A percentile compares a stretch with the other conserved stretches of the same genome.
phyloP scores from a whole-genome alignment of 192 early-diverging fungal species.

The Coemansia sp. region DNA sequence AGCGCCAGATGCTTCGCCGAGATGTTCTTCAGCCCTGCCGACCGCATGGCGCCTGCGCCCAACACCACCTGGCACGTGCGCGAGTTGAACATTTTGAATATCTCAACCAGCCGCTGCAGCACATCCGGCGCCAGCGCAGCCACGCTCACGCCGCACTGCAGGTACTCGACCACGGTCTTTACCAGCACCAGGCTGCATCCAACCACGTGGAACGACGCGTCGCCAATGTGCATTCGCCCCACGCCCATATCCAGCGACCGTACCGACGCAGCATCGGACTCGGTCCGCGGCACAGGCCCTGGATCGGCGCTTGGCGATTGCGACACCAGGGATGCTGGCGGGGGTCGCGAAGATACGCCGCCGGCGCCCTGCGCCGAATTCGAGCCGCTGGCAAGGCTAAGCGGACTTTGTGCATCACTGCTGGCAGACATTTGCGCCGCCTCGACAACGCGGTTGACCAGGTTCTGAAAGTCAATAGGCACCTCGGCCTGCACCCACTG shows the following conservation, averaged over 20 bases:
- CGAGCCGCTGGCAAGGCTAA: neutral
- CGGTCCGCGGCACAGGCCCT: constrained; percentile 6
- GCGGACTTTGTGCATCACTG: neutral
- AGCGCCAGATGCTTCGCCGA: constrained; percentile 95
- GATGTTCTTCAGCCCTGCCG: constrained; percentile 97
- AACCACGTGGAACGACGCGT: constrained; percentile 81
- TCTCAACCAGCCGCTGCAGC: constrained; percentile 83
- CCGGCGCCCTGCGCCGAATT: neutral
- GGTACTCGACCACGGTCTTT: constrained; percentile 90
- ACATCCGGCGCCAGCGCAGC: constrained; percentile 78
- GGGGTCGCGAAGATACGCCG: neutral
- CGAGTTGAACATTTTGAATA: constrained; percentile 90
- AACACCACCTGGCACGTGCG: constrained; percentile 95
- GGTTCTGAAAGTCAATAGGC: constrained; percentile 90
- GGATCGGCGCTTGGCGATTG: neutral
- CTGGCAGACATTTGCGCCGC: constrained; percentile 25
- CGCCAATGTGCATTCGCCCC: constrained; percentile 72
- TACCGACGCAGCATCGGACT: constrained; percentile 42
- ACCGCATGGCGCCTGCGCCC: constrained; percentile 94
- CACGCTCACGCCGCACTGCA: constrained; percentile 80
- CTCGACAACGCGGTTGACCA: constrained; percentile 69
- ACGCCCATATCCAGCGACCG: constrained; percentile 49
- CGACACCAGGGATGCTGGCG: neutral
- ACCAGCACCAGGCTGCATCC: constrained; percentile 85
- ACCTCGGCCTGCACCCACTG: constrained; percentile 94